Conservation (phyloP, 2,329 filamentous ascomycete genomes). For the Aspergillus latus region DNA sequence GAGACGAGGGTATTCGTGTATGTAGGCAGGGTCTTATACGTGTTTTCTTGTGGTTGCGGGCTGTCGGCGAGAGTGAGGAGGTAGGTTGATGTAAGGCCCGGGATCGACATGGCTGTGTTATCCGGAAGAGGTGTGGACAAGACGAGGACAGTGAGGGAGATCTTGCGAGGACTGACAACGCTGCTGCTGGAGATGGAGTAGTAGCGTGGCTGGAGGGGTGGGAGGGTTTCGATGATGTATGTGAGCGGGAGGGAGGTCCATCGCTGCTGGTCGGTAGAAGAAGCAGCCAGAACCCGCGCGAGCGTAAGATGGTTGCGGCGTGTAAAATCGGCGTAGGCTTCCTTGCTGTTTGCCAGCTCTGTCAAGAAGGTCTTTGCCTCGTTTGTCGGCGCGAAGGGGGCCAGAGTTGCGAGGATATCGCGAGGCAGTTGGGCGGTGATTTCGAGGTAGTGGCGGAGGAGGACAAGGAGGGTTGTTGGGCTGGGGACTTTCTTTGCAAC, state of each 20-base stretch:
- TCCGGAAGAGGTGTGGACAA: constrained; percentile 73
- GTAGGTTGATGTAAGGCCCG: constrained; percentile 92
- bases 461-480: constrained; percentile 83
- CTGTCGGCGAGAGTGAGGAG: constrained; percentile 61
- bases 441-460: constrained; percentile 87
- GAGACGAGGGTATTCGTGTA: constrained; percentile 56
- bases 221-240: constrained; percentile 80
- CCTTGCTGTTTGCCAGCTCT: constrained; percentile 79
- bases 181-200: constrained; percentile 83
- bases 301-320: constrained; percentile 71
- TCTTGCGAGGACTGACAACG: constrained; percentile 48
- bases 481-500: constrained; percentile 84
- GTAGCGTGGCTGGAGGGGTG: constrained; percentile 87
- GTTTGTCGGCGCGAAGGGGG: constrained; percentile 79
- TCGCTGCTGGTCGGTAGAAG: constrained; percentile 23
- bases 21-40: not conserved
- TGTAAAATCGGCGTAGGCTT: constrained; percentile 78
- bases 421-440: constrained; percentile 90
- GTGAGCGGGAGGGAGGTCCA: constrained; percentile 85
- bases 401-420: constrained; percentile 77
- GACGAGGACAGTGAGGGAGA: constrained; percentile 82
- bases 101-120: constrained; percentile 68
- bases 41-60: not conserved
- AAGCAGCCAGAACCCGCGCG: constrained; percentile 25
- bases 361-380: constrained; percentile 76